Evolutionary conservation across 2,329 filamentous ascomycete species (phyloP).

Genomic region (Massarina eburnea): DNA sequence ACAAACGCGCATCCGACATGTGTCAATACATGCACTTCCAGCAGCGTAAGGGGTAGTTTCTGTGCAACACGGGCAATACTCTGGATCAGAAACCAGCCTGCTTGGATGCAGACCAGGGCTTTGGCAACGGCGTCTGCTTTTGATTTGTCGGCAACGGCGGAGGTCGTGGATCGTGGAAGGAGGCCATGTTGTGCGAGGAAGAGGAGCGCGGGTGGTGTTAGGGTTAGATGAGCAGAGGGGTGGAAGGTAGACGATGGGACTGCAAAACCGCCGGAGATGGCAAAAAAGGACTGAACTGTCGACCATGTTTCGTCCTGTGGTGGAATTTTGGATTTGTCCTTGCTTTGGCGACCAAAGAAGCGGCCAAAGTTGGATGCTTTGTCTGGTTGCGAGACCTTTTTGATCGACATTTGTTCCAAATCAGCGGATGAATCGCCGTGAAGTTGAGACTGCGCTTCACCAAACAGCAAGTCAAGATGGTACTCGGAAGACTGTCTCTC

Average conservation of each 20-base stretch:
- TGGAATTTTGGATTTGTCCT: not conserved
- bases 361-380: not conserved
- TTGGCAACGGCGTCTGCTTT: constrained; percentile 24
- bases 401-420: not conserved
- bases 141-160: constrained; percentile 18
- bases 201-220: constrained; percentile 17
- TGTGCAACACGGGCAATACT: constrained; percentile 33
- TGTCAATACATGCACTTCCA: constrained; percentile 42
- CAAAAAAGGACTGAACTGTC: constrained; percentile 20
- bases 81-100: constrained; percentile 44
- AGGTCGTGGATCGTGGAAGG: constrained; percentile 11
- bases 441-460: no score
- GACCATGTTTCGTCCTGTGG: constrained; percentile 7
- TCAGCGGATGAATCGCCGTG: not conserved
- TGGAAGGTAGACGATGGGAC: constrained; percentile 13
- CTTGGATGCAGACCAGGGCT: constrained; percentile 41
- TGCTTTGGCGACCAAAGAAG: not conserved
- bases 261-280: constrained; percentile 19
- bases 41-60: constrained; percentile 40
- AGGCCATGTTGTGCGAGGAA: constrained; percentile 16
- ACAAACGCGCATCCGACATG: constrained; percentile 40
- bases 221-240: constrained; percentile 8
- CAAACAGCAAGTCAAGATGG: not conserved
- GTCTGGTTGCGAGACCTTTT: no score
- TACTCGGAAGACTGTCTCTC: not conserved